Evolutionary conservation across 2,329 filamentous ascomycete species (phyloP).

Genomic region (Aspergillus terreus): DNA sequence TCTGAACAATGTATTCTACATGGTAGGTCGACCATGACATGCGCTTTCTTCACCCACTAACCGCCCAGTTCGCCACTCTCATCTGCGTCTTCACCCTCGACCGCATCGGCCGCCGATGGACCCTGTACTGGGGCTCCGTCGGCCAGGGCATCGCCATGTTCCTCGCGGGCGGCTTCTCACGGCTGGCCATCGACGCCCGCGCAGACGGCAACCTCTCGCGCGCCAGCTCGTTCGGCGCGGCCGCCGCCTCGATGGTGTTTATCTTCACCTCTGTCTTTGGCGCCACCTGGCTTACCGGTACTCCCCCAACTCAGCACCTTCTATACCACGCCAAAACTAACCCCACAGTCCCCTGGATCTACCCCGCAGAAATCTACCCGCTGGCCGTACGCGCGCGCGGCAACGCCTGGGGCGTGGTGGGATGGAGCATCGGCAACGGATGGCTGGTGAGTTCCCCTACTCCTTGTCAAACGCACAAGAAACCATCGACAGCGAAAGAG

Average conservation of each 20-base stretch:
- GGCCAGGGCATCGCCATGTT: constrained; percentile 66
- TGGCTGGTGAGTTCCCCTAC: constrained; percentile 47
- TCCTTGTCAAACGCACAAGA: neutral
- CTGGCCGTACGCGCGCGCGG: constrained; percentile 68
- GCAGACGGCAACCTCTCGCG: constrained; percentile 44
- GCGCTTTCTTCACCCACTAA: neutral
- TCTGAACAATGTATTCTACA: constrained; percentile 54
- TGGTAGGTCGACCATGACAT: constrained; percentile 33
- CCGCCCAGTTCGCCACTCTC: constrained; percentile 57
- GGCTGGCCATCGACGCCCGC: constrained; percentile 49
- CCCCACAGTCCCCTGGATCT: constrained; percentile 55
- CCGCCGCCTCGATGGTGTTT: constrained; percentile 68
- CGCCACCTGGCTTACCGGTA: constrained; percentile 55
- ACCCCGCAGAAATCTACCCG: constrained; percentile 71
- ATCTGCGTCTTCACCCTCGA: constrained; percentile 69
- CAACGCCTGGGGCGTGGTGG: constrained; percentile 72
- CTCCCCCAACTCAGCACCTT: constrained; percentile 51
- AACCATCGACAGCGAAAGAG: neutral
- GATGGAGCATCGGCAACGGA: constrained; percentile 73
- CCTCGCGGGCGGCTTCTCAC: constrained; percentile 60
- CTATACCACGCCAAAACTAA: constrained; percentile 41
- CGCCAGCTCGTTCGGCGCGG: constrained; percentile 55
- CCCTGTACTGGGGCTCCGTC: constrained; percentile 64
- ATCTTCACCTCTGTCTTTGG: constrained; percentile 64
- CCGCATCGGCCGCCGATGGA: constrained; percentile 65